Conservation (phyloP, 768 basidiomycete genomes). For the Naganishia vaughanmartiniae region DNA sequence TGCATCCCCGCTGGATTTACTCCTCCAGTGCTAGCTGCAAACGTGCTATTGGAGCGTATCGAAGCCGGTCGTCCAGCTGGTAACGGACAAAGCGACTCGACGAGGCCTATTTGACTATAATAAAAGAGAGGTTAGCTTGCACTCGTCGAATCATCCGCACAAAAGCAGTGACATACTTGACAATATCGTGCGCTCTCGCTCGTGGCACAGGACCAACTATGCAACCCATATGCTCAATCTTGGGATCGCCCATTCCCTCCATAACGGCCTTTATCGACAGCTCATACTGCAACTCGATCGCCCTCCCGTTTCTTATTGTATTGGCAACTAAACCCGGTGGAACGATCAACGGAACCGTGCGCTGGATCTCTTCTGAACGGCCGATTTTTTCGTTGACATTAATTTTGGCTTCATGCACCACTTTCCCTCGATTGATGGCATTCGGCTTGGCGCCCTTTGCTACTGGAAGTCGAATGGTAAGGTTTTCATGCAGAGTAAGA, state of each 20-base stretch:
- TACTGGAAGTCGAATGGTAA: slow-evolving; percentile 61
- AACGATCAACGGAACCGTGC: slow-evolving; percentile 57
- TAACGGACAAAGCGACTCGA: slow-evolving; percentile 28
- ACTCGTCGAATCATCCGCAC: not conserved
- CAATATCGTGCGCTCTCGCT: slow-evolving; percentile 39
- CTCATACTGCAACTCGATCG: slow-evolving; percentile 76
- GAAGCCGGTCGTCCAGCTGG: slow-evolving; percentile 18
- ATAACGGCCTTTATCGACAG: slow-evolving; percentile 74
- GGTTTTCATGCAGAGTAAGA: slow-evolving; percentile 72
- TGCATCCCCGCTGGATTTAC: slow-evolving; percentile 7
- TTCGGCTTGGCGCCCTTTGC: slow-evolving; percentile 55
- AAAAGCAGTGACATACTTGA: slow-evolving; percentile 22
- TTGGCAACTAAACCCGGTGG: slow-evolving; percentile 69
- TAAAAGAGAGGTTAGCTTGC: not conserved
- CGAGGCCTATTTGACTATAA: slow-evolving; percentile 31
- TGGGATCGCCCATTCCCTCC: slow-evolving; percentile 58
- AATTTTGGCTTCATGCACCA: slow-evolving; percentile 68
- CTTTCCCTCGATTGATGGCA: slow-evolving; percentile 57
- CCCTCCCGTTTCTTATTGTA: slow-evolving; percentile 65
- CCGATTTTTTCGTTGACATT: slow-evolving; percentile 70
- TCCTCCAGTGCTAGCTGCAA: slow-evolving; percentile 8
- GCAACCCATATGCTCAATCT: slow-evolving; percentile 41
- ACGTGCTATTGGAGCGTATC: slow-evolving; percentile 21
- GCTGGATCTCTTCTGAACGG: slow-evolving; percentile 70
- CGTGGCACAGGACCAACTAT: slow-evolving; percentile 42